phyloP scores from a whole-genome alignment of 768 basidiomycete genomes.

The Podaxis carcinomalis region DNA sequence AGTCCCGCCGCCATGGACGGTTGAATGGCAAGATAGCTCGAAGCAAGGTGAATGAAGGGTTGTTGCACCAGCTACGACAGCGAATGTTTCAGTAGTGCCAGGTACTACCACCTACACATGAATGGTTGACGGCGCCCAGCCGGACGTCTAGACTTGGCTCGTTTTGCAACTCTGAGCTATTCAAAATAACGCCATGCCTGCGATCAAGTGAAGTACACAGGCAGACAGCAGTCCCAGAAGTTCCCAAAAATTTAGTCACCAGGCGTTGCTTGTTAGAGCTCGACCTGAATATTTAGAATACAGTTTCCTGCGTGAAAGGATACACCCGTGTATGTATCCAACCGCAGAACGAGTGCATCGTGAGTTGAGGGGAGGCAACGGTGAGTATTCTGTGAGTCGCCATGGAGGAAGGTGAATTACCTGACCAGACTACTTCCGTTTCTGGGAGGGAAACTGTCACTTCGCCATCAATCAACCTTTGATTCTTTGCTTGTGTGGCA shows the following conservation, averaged over 20 bases:
- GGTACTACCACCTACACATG: not conserved
- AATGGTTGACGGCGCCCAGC: not conserved
- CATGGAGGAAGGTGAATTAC: not conserved
- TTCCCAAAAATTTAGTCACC: too few species aligned
- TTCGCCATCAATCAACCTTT: not conserved
- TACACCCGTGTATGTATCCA: too few species aligned
- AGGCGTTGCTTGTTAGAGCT: too few species aligned
- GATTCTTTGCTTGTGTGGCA: not conserved
- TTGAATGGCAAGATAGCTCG: constrained; percentile 3
- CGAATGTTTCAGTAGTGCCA: not conserved
- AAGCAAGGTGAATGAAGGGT: not conserved
- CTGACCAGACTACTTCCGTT: not conserved
- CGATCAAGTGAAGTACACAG: too few species aligned
- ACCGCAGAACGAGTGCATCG: too few species aligned
- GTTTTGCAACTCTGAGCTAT: not conserved
- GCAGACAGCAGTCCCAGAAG: too few species aligned
- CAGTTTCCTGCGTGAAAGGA: too few species aligned
- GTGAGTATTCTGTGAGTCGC: not conserved
- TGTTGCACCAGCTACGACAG: not conserved
- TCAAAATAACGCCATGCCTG: not conserved
- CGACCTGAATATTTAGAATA: too few species aligned
- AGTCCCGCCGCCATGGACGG: not conserved
- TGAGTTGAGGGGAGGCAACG: too few species aligned
- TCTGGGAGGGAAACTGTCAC: not conserved
- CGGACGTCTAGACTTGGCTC: not conserved